A percentile compares a stretch with the other conserved stretches of the same genome.
Evolutionary conservation across 805 yeast genomes (phyloP).

Genomic region (Teunomyces kruisii): DNA sequence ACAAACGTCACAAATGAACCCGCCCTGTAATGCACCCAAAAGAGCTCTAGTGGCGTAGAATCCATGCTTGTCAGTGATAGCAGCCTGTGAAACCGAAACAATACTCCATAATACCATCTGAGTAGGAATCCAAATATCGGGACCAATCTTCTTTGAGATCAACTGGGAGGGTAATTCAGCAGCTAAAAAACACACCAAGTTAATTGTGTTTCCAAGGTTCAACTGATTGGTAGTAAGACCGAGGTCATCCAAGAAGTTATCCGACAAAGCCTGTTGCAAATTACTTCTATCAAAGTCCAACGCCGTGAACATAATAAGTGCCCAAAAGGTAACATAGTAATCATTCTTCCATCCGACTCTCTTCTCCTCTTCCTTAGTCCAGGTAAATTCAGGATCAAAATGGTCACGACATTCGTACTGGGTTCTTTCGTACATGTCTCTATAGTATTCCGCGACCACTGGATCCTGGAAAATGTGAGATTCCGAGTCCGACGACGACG

Average conservation of each 20-base stretch:
- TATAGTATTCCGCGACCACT: slow-evolving; percentile 29
- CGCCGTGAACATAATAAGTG: slow-evolving; percentile 40
- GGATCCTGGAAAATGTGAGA: slow-evolving; percentile 35
- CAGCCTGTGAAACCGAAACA: slow-evolving; percentile 26
- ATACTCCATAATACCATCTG: slow-evolving; percentile 27
- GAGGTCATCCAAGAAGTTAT: slow-evolving; percentile 28
- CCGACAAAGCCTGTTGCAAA: slow-evolving; percentile 24
- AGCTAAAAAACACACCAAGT: slow-evolving; percentile 49
- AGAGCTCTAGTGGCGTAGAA: slow-evolving; percentile 30
- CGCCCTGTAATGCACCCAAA: slow-evolving; percentile 35
- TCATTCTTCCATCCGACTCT: slow-evolving; percentile 52
- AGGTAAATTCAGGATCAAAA: slow-evolving; percentile 34
- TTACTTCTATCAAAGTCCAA: slow-evolving; percentile 25
- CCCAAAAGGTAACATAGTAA: slow-evolving; percentile 54
- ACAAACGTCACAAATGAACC: slow-evolving; percentile 31
- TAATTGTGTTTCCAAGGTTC: slow-evolving; percentile 59
- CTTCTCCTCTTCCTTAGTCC: slow-evolving; percentile 35
- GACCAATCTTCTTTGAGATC: slow-evolving; percentile 61
- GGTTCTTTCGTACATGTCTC: slow-evolving; percentile 27
- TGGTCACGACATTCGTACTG: slow-evolving; percentile 33
- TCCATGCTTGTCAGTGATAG: slow-evolving; percentile 20
- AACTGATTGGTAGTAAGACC: slow-evolving; percentile 55
- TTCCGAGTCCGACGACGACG: slow-evolving; percentile 3
- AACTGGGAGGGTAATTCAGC: slow-evolving; percentile 69
- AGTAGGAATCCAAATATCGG: slow-evolving; percentile 36